Base-by-base conservation (phyloP, 2,329 filamentous ascomycete genomes). In the Diaporthe velutina region DNA sequence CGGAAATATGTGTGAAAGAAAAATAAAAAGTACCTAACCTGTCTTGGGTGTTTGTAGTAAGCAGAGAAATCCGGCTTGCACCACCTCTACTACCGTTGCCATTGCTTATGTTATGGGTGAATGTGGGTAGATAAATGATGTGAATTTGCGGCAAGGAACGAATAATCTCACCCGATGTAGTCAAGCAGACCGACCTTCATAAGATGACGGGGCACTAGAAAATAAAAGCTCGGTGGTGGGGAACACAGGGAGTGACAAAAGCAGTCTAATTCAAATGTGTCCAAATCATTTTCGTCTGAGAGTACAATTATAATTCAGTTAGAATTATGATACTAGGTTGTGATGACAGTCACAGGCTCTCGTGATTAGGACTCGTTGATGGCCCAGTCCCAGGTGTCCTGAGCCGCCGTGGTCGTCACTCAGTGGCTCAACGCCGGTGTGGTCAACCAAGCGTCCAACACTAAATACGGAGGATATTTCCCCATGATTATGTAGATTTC, bases 1-100 rank as follows among this genome's bases (percentile, higher is more conserved):
- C 19, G 13, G 35, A 38, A 38, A 13, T 4, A 10, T 38, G 15
- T 67, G 12, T 52, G 2, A n/a, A 33, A n/a, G n/a, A n/a, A n/a
- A n/a, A n/a, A n/a, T n/a, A n/a, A 9, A 4, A 28, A 3, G 2
- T 28, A 8, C 2, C n/a, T 8, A 1, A 8, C 15, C n/a, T 19
- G 22, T 28, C 15, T 22, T 17, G 6, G 15, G 7, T 38, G 3
- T 12, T 6, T 17, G 30, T 12, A 52, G 22, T 13, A 35, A 8
- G 19, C 30, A 25, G 7, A 19, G 2, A 42, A 42, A 19, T 17
- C 1, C 35, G 13, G 13, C n/a, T 28, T 60, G 8, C n/a, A 60
- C 5, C 4, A 42, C 12, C n/a, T 60, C 35, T 25, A 19, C n/a
- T 3, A 55, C 6, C 28, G 1, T 4, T 55, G 25, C 15, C 52